phyloP scores from a whole-genome alignment of 768 basidiomycete genomes.

The Macrolepiota dolichaula region DNA sequence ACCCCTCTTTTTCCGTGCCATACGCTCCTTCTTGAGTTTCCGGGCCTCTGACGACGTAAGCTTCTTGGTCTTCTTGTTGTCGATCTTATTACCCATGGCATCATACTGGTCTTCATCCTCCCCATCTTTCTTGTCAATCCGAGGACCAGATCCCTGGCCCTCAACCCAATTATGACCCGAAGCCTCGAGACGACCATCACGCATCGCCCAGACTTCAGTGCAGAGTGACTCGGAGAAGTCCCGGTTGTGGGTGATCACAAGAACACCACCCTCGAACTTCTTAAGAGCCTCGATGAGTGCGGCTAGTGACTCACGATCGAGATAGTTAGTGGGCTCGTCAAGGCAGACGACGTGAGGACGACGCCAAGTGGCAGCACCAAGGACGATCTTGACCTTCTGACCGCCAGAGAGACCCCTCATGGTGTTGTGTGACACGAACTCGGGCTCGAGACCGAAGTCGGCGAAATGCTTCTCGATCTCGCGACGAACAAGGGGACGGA shows the following conservation, averaged over 20 bases:
- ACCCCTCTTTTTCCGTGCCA: constrained; percentile 84
- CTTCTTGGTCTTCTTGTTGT: constrained; percentile 84
- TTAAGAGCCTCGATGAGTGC: constrained; percentile 98
- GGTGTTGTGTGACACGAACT: constrained; percentile 98
- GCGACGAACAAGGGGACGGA: constrained; percentile 94
- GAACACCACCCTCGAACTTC: constrained; percentile 97
- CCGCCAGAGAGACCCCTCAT: constrained; percentile 99
- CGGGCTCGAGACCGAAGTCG: constrained; percentile 98
- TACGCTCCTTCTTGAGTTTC: constrained; percentile 96
- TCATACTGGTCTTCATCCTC: constrained; percentile 92
- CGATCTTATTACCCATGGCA: constrained; percentile 98
- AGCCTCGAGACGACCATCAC: constrained; percentile 92
- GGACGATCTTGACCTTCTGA: constrained; percentile 99
- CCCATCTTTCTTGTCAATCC: constrained; percentile 92
- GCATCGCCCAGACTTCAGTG: constrained; percentile 99
- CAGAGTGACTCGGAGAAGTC: constrained; percentile 99
- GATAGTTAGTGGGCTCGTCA: constrained; percentile 98
- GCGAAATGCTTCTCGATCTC: constrained; percentile 99
- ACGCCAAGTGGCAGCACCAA: constrained; percentile 98
- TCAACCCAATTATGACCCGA: constrained; percentile 99
- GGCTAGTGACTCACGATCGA: constrained; percentile 98
- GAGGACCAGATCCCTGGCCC: constrained; percentile 91
- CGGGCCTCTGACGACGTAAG: constrained; percentile 77
- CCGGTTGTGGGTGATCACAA: constrained; percentile 96
- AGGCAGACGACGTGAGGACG: constrained; percentile 96